These are phyloP conservation scores for Styphnolobium japonicum DNA, from an alignment of 306 rosid genomes.

Conservation along the genomic window DNA sequence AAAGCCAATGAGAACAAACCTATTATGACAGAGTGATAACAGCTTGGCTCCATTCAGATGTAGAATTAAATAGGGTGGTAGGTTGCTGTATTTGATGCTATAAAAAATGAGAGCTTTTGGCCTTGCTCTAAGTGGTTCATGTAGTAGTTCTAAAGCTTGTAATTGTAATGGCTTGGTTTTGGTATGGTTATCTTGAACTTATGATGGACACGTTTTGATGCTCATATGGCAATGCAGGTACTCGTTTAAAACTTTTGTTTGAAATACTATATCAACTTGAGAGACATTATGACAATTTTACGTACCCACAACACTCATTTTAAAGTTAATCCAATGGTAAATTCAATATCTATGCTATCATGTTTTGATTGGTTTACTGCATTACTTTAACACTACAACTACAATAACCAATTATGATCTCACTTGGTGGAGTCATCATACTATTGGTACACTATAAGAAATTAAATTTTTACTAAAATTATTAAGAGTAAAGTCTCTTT, in stretches of 20 bases:
- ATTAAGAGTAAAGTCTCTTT: too few relatives aligned
- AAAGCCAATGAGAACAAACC: slow-evolving; percentile 97
- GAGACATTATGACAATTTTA: too few relatives aligned
- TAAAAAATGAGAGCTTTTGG: neutral
- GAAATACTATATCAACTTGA: neutral
- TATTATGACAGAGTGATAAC: slow-evolving; percentile 80
- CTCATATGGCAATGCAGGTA: neutral
- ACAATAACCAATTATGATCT: too few relatives aligned
- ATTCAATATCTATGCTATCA: too few relatives aligned
- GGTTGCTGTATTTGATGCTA: neutral
- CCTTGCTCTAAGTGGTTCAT: neutral
- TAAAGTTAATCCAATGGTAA: too few relatives aligned
- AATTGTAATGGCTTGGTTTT: slow-evolving; percentile 14
- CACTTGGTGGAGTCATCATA: too few relatives aligned
- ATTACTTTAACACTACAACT: too few relatives aligned
- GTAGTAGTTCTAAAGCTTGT: neutral
- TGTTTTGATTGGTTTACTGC: too few relatives aligned
- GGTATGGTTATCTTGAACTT: neutral
- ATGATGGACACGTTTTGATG: neutral
- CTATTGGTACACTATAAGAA: too few relatives aligned
- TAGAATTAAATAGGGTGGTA: slow-evolving; percentile 12
- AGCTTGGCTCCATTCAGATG: neutral
- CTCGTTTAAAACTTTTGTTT: neutral
- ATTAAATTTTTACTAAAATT: too few relatives aligned
- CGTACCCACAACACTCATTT: too few relatives aligned